Conservation (phyloP, 1,139 yeast species). For the Lodderomyces jiufengensis region DNA sequence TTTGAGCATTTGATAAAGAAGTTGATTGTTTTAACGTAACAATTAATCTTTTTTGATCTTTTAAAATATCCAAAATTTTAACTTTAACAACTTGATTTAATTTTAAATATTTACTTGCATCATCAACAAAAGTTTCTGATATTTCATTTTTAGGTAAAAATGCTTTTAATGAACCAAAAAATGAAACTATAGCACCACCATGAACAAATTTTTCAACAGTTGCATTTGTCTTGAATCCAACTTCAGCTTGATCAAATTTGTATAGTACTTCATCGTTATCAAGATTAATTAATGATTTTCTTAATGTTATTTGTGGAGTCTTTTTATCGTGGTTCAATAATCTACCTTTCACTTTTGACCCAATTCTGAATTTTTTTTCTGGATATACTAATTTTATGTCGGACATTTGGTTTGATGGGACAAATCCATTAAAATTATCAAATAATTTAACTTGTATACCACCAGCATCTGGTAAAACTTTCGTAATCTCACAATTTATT, state of each 20-base stretch:
- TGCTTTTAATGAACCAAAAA: slow-evolving; percentile 75
- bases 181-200: slow-evolving; percentile 78
- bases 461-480: slow-evolving; percentile 57
- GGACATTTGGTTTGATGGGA: slow-evolving; percentile 72
- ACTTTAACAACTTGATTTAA: slow-evolving; percentile 84
- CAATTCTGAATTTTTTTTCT: slow-evolving; percentile 85
- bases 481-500: slow-evolving; percentile 54
- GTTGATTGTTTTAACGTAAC: slow-evolving; percentile 74
- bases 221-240: slow-evolving; percentile 67
- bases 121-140: slow-evolving; percentile 79
- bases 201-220: slow-evolving; percentile 71
- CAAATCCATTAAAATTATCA: slow-evolving; percentile 69
- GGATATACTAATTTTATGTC: slow-evolving; percentile 85
- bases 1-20: slow-evolving; percentile 48
- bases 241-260: slow-evolving; percentile 47
- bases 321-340: slow-evolving; percentile 40
- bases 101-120: slow-evolving; percentile 74
- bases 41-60: slow-evolving; percentile 51
- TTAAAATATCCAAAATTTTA: slow-evolving; percentile 56
- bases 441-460: slow-evolving; percentile 69
- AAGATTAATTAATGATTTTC: slow-evolving; percentile 73
- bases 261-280: slow-evolving; percentile 58
- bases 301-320: slow-evolving; percentile 60
- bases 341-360: slow-evolving; percentile 75
- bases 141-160: slow-evolving; percentile 85